Evolutionary conservation across 805 yeast species (phyloP).

Genomic region (Kuraishia molischiana): DNA sequence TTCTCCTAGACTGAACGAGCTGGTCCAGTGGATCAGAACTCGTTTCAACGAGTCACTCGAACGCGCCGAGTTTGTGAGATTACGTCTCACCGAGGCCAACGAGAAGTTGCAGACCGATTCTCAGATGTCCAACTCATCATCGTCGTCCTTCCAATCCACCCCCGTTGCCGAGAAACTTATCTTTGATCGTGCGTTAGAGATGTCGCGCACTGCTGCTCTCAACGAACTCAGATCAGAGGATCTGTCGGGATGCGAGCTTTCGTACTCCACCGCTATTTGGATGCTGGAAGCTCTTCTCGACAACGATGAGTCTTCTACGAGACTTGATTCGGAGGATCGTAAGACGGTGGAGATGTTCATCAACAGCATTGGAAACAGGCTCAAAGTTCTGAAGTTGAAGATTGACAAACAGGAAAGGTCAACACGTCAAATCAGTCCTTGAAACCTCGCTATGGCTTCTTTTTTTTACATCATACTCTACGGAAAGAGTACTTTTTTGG

Average conservation of each 20-base stretch:
- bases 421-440: not conserved
- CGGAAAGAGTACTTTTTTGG: too few relatives aligned
- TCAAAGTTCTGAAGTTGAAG: constrained; percentile 62
- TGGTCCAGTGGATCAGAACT: constrained; percentile 89
- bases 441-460: not conserved
- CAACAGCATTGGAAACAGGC: constrained; percentile 70
- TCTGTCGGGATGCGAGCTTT: constrained; percentile 69
- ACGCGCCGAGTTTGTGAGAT: constrained; percentile 71
- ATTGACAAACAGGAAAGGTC: constrained; percentile 18
- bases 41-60: constrained; percentile 83
- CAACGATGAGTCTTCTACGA: constrained; percentile 24
- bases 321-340: constrained; percentile 62
- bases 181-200: constrained; percentile 89
- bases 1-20: constrained; percentile 42
- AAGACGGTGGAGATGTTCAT: constrained; percentile 74
- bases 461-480: not conserved
- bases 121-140: not conserved
- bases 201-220: constrained; percentile 85
- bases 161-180: constrained; percentile 75
- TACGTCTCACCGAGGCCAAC: constrained; percentile 43
- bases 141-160: constrained; percentile 7
- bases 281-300: constrained; percentile 85
- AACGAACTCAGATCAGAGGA: constrained; percentile 74
- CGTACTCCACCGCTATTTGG: constrained; percentile 91
- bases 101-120: constrained; percentile 14